phyloP scores from a whole-genome alignment of 441 rosid species.

The Francoa sonchifolia region DNA sequence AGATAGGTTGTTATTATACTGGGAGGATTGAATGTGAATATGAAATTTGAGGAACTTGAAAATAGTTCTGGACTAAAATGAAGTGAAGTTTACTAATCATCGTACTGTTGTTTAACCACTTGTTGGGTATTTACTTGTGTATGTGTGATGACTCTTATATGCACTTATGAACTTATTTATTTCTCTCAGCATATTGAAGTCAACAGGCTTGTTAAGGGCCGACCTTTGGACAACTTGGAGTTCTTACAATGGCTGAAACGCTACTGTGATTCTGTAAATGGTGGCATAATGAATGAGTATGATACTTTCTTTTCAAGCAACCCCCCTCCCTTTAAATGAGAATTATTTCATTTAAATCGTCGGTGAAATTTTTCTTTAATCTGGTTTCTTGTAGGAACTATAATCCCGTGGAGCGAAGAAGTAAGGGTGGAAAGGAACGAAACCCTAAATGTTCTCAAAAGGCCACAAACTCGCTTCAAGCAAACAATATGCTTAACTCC shows the following conservation, averaged over 20 bases:
- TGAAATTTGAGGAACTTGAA: too few species aligned
- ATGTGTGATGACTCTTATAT: too few species aligned
- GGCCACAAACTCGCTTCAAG: constrained; percentile 68
- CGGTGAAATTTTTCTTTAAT: background rate
- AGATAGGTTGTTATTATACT: too few species aligned
- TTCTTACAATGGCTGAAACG: constrained; percentile 94
- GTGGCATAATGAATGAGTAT: constrained; percentile 96
- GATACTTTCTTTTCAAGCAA: constrained; percentile 8
- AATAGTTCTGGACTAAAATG: too few species aligned
- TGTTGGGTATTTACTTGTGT: too few species aligned
- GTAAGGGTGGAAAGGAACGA: constrained; percentile 68
- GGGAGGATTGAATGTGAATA: too few species aligned
- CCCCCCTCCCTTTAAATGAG: background rate
- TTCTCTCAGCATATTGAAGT: constrained; percentile 78
- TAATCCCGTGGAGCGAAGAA: constrained; percentile 82
- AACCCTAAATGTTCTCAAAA: constrained; percentile 38
- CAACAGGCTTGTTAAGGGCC: constrained; percentile 81
- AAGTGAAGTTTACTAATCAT: too few species aligned
- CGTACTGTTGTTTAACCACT: too few species aligned
- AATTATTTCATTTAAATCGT: background rate
- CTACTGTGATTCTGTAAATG: constrained; percentile 90
- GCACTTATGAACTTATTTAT: constrained; percentile 6
- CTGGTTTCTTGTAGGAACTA: constrained; percentile 50
- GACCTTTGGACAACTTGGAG: constrained; percentile 96
- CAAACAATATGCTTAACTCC: constrained; percentile 46